These are phyloP conservation scores for Lactarius akahatsu DNA, from an alignment of 768 basidiomycete genomes.

Conservation along the genomic window DNA sequence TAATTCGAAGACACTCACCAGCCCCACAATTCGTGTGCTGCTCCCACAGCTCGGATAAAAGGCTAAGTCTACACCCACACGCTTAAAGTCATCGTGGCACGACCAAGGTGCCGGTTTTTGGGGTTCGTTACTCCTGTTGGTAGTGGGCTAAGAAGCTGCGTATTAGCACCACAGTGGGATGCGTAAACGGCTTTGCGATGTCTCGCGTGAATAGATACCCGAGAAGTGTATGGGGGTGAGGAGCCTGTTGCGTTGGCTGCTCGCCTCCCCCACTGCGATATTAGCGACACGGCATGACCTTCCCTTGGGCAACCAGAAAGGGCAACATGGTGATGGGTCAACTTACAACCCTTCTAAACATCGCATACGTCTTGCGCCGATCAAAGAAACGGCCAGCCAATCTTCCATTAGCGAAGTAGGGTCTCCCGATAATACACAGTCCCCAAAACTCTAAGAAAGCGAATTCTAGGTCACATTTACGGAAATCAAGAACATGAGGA, in stretches of 20 bases:
- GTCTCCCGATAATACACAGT: not conserved
- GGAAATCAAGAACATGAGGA: constrained; percentile 19
- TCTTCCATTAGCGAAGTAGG: not conserved
- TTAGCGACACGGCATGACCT: not conserved
- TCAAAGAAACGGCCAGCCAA: not conserved
- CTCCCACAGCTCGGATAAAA: not conserved
- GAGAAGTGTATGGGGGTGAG: not conserved
- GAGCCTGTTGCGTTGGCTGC: not conserved
- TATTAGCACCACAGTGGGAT: not conserved
- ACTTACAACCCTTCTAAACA: not conserved
- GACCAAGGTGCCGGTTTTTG: constrained; percentile 4
- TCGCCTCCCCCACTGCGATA: not conserved
- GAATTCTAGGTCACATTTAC: constrained; percentile 4
- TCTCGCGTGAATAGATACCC: not conserved
- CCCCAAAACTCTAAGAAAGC: constrained; percentile 6
- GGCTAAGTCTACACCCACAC: not conserved
- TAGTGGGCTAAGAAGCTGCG: not conserved
- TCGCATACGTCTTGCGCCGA: not conserved
- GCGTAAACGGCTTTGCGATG: not conserved
- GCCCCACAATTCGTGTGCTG: not conserved
- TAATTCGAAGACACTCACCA: not conserved
- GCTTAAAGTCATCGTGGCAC: not conserved
- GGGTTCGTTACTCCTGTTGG: not conserved
- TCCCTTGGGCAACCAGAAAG: not conserved
- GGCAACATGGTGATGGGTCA: not conserved